Evolutionary conservation across 2,329 filamentous ascomycete genomes (phyloP).

Genomic region (Colletotrichum orbiculare): DNA sequence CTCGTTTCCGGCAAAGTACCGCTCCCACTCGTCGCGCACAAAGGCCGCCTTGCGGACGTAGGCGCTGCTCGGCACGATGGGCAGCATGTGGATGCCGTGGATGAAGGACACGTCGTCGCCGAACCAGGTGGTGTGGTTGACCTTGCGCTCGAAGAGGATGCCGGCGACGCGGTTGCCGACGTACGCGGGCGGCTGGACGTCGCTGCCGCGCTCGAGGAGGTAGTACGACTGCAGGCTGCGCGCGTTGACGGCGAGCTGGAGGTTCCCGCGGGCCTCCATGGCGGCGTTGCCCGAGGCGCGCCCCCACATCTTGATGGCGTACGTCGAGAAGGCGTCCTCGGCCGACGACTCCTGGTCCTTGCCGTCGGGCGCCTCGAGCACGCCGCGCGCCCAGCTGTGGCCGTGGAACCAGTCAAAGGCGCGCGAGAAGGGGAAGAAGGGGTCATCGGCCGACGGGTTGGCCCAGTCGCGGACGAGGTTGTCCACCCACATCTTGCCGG

Average conservation of each 20-base stretch:
- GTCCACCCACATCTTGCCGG: constrained; percentile 74
- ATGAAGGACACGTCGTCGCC: constrained; percentile 64
- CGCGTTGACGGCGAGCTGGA: constrained; percentile 79
- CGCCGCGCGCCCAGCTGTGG: constrained; percentile 83
- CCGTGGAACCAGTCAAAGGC: constrained; percentile 88
- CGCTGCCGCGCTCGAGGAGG: constrained; percentile 73
- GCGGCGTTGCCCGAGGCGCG: constrained; percentile 73
- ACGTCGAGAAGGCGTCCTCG: constrained; percentile 82
- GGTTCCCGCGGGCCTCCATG: constrained; percentile 78
- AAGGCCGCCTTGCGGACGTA: constrained; percentile 72
- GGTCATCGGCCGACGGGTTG: constrained; percentile 73
- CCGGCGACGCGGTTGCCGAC: constrained; percentile 60
- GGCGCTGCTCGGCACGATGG: constrained; percentile 70
- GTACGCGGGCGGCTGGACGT: constrained; percentile 72
- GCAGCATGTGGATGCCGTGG: constrained; percentile 78
- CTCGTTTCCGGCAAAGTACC: constrained; percentile 29
- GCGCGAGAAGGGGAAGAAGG: constrained; percentile 78
- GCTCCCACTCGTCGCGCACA: constrained; percentile 78
- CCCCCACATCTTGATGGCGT: constrained; percentile 88
- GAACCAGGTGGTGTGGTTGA: constrained; percentile 87
- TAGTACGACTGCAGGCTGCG: constrained; percentile 79
- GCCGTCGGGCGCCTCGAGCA: constrained; percentile 72
- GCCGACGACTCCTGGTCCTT: constrained; percentile 83
- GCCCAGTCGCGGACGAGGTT: constrained; percentile 79
- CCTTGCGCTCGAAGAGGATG: constrained; percentile 84